Base-by-base conservation (phyloP, 768 basidiomycete genomes). In the Lactarius deliciosus region DNA sequence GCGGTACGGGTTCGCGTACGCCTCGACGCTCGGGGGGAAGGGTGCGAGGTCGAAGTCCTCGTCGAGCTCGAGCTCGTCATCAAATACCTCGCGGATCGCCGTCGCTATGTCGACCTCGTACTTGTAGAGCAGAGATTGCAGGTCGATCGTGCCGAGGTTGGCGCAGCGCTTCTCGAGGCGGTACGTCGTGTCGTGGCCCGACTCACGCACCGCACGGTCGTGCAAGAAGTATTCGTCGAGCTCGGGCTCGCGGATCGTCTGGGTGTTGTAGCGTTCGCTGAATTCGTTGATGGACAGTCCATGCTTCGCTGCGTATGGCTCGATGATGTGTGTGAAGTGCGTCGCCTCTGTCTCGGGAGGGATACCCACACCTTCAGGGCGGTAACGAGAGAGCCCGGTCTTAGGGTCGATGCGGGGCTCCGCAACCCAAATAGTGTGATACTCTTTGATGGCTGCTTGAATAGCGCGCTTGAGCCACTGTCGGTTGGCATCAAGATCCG, bases 81-180 rank as follows among this genome's bases (percentile, higher is more conserved):
- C 92, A 72, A 98, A 98, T 66, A 97, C 89, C 75, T 97, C 94
- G 64, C 89, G 86, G 74, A 99, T 98, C 30, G 95, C 94, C 11
- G 94, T 96, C n/a, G 94, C 97, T 68, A 99, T 98, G 74, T 99
- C 96, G 66, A 94, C 85, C 77, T 99, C 96, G 72, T 98, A 98
- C 82, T 99, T 99, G 86, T 96, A 99, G 56, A 99, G 80, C 74
- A 99, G 81, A 57, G 95, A 86, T 79, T 98, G 96, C 70, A 99
- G 80, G 76, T 99, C 96, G 75, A 98, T 91, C 9, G 96, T 99
- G 6, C 89, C 96, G 50, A 99, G 86, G 79, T 98, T 96, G 22
- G 95, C 96, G 73, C 95, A 98, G 20, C 93, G 90, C 80, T 96
- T 95, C 81, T 99, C 96, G 75, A 99, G 94, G 16, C 96, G 87